Evolutionary conservation across 2,329 filamentous ascomycete genomes (phyloP), one percentile per base, ranked within the genome.

Genomic region (Fusarium sp.): DNA sequence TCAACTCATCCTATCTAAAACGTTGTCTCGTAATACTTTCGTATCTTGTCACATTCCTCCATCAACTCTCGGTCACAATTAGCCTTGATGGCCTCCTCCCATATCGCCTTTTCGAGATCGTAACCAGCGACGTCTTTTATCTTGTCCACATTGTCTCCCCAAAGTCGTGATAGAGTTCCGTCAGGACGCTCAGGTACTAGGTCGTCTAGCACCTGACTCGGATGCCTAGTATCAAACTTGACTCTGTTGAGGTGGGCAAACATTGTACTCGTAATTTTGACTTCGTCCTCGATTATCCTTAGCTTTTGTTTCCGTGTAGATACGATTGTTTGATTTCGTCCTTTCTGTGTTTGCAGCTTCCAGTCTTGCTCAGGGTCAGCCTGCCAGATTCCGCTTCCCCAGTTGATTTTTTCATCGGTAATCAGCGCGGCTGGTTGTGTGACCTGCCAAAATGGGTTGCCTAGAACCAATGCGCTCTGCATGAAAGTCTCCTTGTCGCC

Each of bases 401-500:
- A 77, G 33, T 77, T 73, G 31, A 77, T 70, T 5, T 56, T 28
- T 2, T 66, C 59, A 2, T 39, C 33, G 2, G 71, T 70, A 2
- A 77, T 59, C n/a, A 73, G 20, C 30, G 61, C 4, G 2, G 75
- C 61, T 3, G 61, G 55, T 22, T 60, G 63, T 26, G 55, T 70
- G 2, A 77, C 75, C 30, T 73, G 73, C 65, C 74, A 77, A 14
- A 55, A 72, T 4, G 75, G 67, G 8, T 76, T 75, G 0, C 71
- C 72, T 2, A 77, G 53, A 0, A 74, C 75, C 2, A 72, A 26
- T 0, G 75, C 75, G 5, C 71, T 68, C 42, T 77, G 75, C 41
- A 71, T 54, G 26, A 77, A 77, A 6, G 75, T 77, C 30, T 77
- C 75, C 47, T 77, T 77, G 26, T 77, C 75, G 0, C 75, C 75